Conservation (phyloP, 2,329 filamentous ascomycete genomes). For the Neonectria magnoliae region DNA sequence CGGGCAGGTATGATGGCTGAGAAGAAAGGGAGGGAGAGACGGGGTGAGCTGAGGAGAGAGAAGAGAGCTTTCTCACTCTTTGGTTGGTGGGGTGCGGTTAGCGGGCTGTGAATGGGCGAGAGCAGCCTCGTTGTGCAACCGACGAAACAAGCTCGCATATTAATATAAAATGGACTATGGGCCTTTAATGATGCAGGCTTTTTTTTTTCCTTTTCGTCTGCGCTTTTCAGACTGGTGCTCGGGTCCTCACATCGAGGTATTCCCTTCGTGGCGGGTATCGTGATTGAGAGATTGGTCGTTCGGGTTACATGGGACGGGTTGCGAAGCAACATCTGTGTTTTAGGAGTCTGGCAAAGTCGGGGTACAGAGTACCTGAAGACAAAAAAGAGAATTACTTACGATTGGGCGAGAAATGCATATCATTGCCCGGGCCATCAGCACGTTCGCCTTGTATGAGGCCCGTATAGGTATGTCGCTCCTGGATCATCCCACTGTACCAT, state of each 20-base stretch:
- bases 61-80: neutral
- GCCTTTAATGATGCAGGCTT: no score
- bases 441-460: neutral
- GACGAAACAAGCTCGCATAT: neutral
- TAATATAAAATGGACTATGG: neutral
- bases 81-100: slow-evolving; percentile 1
- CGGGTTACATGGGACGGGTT: neutral
- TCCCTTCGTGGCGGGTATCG: neutral
- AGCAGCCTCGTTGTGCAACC: neutral
- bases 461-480: no score
- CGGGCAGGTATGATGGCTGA: neutral
- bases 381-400: neutral
- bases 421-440: neutral
- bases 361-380: neutral
- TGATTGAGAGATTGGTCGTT: neutral
- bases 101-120: neutral
- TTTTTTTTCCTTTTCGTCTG: neutral
- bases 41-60: neutral
- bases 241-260: neutral
- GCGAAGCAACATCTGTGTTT: neutral
- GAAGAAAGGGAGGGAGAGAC: neutral
- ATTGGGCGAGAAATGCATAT: neutral
- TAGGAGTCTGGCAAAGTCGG: neutral
- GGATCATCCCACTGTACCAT: neutral
- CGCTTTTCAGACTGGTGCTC: neutral